Conservation (phyloP, 1,284 basidiomycete species). For the Ceratobasidium sp. region DNA sequence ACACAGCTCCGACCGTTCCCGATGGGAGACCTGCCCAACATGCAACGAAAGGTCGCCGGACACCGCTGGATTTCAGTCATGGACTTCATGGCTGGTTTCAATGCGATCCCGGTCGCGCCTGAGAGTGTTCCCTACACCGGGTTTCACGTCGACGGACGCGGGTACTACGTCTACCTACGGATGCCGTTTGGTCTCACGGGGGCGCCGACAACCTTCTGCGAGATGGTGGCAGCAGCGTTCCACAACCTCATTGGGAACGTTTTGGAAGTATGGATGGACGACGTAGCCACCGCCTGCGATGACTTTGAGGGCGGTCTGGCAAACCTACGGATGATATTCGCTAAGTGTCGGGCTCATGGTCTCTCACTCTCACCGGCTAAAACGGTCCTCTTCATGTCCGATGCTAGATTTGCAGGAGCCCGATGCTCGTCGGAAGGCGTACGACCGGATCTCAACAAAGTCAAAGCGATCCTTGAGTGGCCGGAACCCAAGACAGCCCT, state of each 20-base stretch:
- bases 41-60: slow-evolving; percentile 34
- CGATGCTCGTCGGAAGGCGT: slow-evolving; percentile 25
- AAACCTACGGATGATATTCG: slow-evolving; percentile 14
- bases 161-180: slow-evolving; percentile 38
- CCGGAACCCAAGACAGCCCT: slow-evolving; percentile 26
- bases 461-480: slow-evolving; percentile 39
- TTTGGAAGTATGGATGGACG: slow-evolving; percentile 41
- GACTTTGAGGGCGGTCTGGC: slow-evolving; percentile 30
- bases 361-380: slow-evolving; percentile 36
- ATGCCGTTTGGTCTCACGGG: slow-evolving; percentile 41
- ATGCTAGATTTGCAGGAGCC: slow-evolving; percentile 35
- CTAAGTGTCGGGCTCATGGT: neutral
- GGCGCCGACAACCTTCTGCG: slow-evolving; percentile 37
- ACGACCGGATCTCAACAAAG: slow-evolving; percentile 24
- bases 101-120: slow-evolving; percentile 24
- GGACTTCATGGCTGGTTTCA: slow-evolving; percentile 37
- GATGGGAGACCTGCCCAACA: slow-evolving; percentile 27
- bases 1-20: slow-evolving; percentile 41
- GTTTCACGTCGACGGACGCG: slow-evolving; percentile 40
- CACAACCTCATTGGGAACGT: slow-evolving; percentile 34
- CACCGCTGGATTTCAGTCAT: slow-evolving; percentile 33
- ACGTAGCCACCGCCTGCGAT: slow-evolving; percentile 25
- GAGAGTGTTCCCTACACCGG: slow-evolving; percentile 35
- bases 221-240: slow-evolving; percentile 34
- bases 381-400: slow-evolving; percentile 37